Evolutionary conservation across 371 early-diverging fungal species (phyloP), one percentile per base, ranked within the genome.

Genomic region (Mortierella sp.): DNA sequence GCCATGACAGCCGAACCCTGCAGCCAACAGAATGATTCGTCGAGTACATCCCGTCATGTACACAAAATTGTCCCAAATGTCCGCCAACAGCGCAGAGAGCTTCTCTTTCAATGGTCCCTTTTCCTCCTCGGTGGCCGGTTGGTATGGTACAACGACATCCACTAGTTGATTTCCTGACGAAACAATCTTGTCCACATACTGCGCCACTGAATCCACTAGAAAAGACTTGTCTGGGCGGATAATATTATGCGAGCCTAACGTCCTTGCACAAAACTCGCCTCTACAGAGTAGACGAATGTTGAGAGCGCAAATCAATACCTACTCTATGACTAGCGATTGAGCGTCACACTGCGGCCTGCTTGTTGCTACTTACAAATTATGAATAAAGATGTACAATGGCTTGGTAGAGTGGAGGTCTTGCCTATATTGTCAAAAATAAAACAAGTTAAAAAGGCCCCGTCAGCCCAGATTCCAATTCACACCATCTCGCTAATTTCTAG

Each of bases 51-150:
- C 73, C 16, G 72, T 62, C 56, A 70, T 58, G 44, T 45, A 59
- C 2, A 59, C 79, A 68, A 62, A 79, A 45, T 68, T 79, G 52
- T 79, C 79, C 79, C 79, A 79, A 46, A 79, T 73, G 44, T 79
- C 79, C 0, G 70, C 51, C 51, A 79, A n/a, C n/a, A 79, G 59
- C 2, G 53, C 62, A 1, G 79, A 57, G 18, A 72, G 55, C 23
- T 66, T 79, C 21, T 79, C 79, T 30, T 70, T 79, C 57, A 79
- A 64, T 11, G 60, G 44, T 2, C 28, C 44, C 52, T 64, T 69
- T 15, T 79, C 79, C 4, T 79, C 73, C 16, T 79, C 79, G 9
- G 79, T 73, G 9, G 70, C 79, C 28, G 79, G 79, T 4, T 72
- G 63, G 21, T 55, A 66, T 7, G 79, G 79, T 1, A 79, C 64